These are phyloP conservation scores for Setaria italica DNA, from an alignment of 202 grass and related monocot species.

Conservation along the genomic window DNA sequence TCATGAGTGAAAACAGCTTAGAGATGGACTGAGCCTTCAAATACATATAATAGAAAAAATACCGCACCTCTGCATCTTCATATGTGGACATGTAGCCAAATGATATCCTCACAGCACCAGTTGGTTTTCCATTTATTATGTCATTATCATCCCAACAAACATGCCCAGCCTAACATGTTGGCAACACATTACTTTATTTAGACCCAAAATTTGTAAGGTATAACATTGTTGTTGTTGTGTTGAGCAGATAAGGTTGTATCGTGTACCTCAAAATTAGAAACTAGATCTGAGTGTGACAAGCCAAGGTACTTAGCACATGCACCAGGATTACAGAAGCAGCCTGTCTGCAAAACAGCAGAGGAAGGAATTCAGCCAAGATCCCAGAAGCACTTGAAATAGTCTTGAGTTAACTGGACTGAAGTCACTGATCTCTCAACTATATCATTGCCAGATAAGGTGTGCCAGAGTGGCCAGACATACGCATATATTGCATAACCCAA, in stretches of 20 bases:
- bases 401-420: not conserved
- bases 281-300: constrained; percentile 81
- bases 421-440: constrained; percentile 1
- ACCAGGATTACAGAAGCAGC: constrained; percentile 99
- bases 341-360: constrained; percentile 64
- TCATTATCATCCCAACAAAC: constrained; percentile 99
- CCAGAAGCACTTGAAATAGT: constrained; percentile 14
- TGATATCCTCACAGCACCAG: constrained; percentile 94
- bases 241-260: constrained; percentile 36
- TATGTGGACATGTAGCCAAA: constrained; percentile 94
- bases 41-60: constrained; percentile 22
- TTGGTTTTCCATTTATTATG: constrained; percentile 92
- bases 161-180: constrained; percentile 75
- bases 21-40: constrained; percentile 21
- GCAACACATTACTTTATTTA: constrained; percentile 29
- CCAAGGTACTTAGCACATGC: constrained; percentile 93
- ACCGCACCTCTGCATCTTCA: constrained; percentile 73
- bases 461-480: not conserved
- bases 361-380: constrained; percentile 30
- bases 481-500: constrained; percentile 17
- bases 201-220: constrained; percentile 30
- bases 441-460: not conserved
- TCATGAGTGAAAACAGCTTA: constrained; percentile 25
- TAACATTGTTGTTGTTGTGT: constrained; percentile 10
- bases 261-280: constrained; percentile 94